These are phyloP conservation scores for Elongisporangium undulatum DNA, from an alignment of 352 stramenopile species.

Conservation along the genomic window DNA sequence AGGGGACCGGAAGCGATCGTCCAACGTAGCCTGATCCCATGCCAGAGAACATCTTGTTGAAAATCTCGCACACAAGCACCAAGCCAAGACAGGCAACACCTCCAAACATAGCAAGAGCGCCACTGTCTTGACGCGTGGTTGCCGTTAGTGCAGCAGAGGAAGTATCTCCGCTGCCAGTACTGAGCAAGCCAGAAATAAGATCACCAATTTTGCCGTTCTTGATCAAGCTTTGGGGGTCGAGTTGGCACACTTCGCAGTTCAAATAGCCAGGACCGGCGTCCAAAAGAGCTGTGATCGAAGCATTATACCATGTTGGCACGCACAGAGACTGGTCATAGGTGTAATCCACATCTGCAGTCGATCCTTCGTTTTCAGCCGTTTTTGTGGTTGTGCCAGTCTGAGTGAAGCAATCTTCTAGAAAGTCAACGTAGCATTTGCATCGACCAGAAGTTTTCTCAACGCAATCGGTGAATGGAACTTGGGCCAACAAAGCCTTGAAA, in stretches of 20 bases:
- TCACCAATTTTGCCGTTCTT: conserved; percentile 60
- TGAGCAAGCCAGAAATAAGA: conserved; percentile 46
- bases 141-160: conserved; percentile 8
- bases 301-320: conserved; percentile 52
- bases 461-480: conserved; percentile 73
- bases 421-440: conserved; percentile 67
- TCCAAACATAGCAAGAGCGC: conserved; percentile 53
- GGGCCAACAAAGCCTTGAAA: conserved; percentile 61
- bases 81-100: conserved; percentile 42
- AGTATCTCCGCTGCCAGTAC: conserved; percentile 23
- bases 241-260: conserved; percentile 73
- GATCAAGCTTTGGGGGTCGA: conserved; percentile 64
- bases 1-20: conserved; percentile 65
- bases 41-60: conserved; percentile 68
- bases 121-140: conserved; percentile 47
- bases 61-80: conserved; percentile 55
- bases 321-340: conserved; percentile 70
- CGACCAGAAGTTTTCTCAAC: conserved; percentile 48
- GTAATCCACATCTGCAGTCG: conserved; percentile 12
- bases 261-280: conserved; percentile 43
- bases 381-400: conserved; percentile 38
- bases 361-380: conserved; percentile 19
- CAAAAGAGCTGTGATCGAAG: conserved; percentile 32
- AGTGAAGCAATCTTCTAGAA: conserved; percentile 59
- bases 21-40: conserved; percentile 72